phyloP scores from a whole-genome alignment of 176 grass and related monocot genomes.

The Lolium rigidum region DNA sequence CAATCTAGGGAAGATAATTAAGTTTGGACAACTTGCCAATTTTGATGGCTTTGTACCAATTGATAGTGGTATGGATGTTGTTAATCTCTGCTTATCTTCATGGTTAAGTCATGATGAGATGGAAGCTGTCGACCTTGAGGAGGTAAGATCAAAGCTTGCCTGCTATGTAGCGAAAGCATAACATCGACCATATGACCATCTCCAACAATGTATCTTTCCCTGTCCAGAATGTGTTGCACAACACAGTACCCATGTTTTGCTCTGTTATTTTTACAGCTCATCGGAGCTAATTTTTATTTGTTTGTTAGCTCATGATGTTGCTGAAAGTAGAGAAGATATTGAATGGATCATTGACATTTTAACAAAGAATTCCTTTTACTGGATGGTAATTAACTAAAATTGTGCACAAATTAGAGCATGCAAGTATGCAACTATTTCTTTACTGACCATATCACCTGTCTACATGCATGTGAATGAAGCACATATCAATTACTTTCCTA shows the following conservation, averaged over 20 bases:
- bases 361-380: background rate
- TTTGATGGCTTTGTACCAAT: conserved; percentile 27
- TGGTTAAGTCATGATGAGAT: conserved; percentile 74
- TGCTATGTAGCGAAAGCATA: conserved; percentile 46
- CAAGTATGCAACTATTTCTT: conserved; percentile 17
- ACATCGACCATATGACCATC: conserved; percentile 31
- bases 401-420: conserved; percentile 5
- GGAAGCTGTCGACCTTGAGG: conserved; percentile 67
- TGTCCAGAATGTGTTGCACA: conserved; percentile 36
- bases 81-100: conserved; percentile 71
- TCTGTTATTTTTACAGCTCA: conserved; percentile 18
- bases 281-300: conserved; percentile 26
- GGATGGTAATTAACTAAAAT: conserved; percentile 13
- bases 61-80: conserved; percentile 50
- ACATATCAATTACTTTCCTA: background rate
- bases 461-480: background rate
- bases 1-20: conserved; percentile 70
- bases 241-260: background rate
- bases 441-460: background rate
- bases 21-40: conserved; percentile 58
- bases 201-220: conserved; percentile 33
- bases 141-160: conserved; percentile 62
- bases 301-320: conserved; percentile 19
- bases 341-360: background rate
- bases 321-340: conserved; percentile 31